Evolutionary conservation across 2,329 filamentous ascomycete genomes (phyloP).

Genomic region (Ophiostoma populinum): DNA sequence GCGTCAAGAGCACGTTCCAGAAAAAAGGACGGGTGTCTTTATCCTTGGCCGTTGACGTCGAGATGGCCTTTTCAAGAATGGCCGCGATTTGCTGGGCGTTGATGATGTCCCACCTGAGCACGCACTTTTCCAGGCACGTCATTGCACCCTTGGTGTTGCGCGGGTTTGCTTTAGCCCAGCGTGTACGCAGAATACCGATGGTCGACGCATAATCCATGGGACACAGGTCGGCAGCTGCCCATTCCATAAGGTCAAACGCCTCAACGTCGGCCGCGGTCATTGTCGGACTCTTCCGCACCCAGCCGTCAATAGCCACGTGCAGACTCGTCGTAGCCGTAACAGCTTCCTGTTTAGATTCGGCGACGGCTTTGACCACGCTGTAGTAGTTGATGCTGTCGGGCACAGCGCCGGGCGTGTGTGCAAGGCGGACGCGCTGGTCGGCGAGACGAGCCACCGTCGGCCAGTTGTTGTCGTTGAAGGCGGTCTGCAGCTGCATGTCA

Average conservation of each 20-base stretch:
- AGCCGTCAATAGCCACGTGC: slow-evolving; percentile 28
- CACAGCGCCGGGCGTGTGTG: slow-evolving; percentile 24
- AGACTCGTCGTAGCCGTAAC: slow-evolving; percentile 25
- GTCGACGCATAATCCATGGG: slow-evolving; percentile 27
- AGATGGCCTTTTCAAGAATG: slow-evolving; percentile 26
- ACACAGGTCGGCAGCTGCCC: slow-evolving; percentile 19
- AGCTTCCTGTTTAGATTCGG: slow-evolving; percentile 35
- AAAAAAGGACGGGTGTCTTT: slow-evolving; percentile 32
- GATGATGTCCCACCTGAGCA: slow-evolving; percentile 36
- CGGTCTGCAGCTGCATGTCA: slow-evolving; percentile 36
- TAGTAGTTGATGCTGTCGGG: slow-evolving; percentile 27
- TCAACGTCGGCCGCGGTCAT: slow-evolving; percentile 31
- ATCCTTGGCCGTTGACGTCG: slow-evolving; percentile 29
- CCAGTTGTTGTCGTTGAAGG: slow-evolving; percentile 39
- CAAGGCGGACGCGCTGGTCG: slow-evolving; percentile 27
- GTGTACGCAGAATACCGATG: slow-evolving; percentile 30
- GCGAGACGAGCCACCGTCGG: slow-evolving; percentile 31
- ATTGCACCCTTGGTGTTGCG: slow-evolving; percentile 21
- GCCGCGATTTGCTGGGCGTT: slow-evolving; percentile 43
- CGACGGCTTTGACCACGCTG: slow-evolving; percentile 33
- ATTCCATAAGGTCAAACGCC: slow-evolving; percentile 36
- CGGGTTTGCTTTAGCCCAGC: slow-evolving; percentile 35
- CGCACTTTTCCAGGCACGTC: slow-evolving; percentile 33
- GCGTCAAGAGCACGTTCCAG: slow-evolving; percentile 36
- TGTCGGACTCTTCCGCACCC: slow-evolving; percentile 27